Conservation (phyloP, 1,284 basidiomycete species). For the Blastosporella zonata region DNA sequence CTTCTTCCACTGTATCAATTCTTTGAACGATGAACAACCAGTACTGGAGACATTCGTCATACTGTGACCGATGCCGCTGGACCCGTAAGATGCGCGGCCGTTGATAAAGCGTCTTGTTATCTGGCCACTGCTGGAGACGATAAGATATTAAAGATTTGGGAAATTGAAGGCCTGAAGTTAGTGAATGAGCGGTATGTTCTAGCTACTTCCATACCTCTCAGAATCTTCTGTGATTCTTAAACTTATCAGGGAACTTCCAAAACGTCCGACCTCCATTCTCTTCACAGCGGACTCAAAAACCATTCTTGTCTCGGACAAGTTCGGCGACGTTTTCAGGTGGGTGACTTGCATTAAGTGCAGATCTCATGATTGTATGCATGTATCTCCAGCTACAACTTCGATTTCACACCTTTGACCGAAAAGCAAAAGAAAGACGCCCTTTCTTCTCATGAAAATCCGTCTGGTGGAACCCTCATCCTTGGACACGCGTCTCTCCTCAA, state of each 20-base stretch:
- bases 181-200: constrained; percentile 58
- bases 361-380: neutral
- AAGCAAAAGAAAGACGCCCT: constrained; percentile 39
- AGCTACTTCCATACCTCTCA: neutral
- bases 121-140: constrained; percentile 74
- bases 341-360: constrained; percentile 12
- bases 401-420: constrained; percentile 26
- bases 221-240: constrained; percentile 4
- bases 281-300: constrained; percentile 58
- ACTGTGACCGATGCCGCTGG: constrained; percentile 48
- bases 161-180: constrained; percentile 51
- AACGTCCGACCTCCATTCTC: constrained; percentile 65
- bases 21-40: constrained; percentile 23
- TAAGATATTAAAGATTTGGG: constrained; percentile 78
- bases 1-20: constrained; percentile 15
- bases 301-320: constrained; percentile 79
- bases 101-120: constrained; percentile 45
- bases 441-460: constrained; percentile 69
- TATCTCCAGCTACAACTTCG: constrained; percentile 48
- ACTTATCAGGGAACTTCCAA: constrained; percentile 62
- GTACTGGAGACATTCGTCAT: constrained; percentile 51
- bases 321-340: constrained; percentile 81
- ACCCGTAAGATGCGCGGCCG: constrained; percentile 59
- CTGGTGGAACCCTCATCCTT: constrained; percentile 71
- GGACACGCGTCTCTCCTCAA: constrained; percentile 88